Evolutionary conservation across 371 early-diverging fungal genomes (phyloP).

Genomic region (Apophysomyces sp.): DNA sequence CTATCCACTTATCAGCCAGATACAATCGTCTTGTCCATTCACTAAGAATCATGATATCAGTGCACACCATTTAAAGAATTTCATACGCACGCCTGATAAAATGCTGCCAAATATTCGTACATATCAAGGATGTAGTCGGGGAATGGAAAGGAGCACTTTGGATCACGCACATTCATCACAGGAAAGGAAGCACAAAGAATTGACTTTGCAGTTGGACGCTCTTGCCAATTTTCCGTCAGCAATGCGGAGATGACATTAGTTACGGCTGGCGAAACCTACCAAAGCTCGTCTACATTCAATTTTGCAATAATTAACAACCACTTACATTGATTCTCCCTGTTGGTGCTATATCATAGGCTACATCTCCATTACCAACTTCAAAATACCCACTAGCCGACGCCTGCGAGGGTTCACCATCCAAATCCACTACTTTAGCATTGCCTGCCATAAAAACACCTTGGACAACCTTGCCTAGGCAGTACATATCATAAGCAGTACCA

Average conservation of each 20-base stretch:
- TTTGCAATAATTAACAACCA: neutral
- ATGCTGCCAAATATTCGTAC: conserved; percentile 61
- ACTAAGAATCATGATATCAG: conserved; percentile 11
- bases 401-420: conserved; percentile 23
- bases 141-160: conserved; percentile 50
- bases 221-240: conserved; percentile 40
- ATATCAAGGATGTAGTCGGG: conserved; percentile 57
- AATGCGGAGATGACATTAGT: conserved; percentile 49
- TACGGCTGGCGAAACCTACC: conserved; percentile 48
- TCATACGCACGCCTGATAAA: conserved; percentile 53
- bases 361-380: conserved; percentile 38
- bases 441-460: conserved; percentile 48
- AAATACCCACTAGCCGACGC: conserved; percentile 31
- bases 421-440: conserved; percentile 30
- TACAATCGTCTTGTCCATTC: conserved; percentile 50
- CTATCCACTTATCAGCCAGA: conserved; percentile 60
- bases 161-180: conserved; percentile 39
- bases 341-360: conserved; percentile 38
- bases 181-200: conserved; percentile 56
- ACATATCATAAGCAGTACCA: conserved; percentile 55
- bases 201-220: conserved; percentile 55
- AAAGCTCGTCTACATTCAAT: neutral
- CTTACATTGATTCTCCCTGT: conserved; percentile 30
- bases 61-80: neutral
- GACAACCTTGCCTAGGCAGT: conserved; percentile 54